A percentile compares a stretch with the other conserved stretches of the same genome.
Conservation (phyloP, 75 land plant species). For the Isoetes taiwanensis region DNA sequence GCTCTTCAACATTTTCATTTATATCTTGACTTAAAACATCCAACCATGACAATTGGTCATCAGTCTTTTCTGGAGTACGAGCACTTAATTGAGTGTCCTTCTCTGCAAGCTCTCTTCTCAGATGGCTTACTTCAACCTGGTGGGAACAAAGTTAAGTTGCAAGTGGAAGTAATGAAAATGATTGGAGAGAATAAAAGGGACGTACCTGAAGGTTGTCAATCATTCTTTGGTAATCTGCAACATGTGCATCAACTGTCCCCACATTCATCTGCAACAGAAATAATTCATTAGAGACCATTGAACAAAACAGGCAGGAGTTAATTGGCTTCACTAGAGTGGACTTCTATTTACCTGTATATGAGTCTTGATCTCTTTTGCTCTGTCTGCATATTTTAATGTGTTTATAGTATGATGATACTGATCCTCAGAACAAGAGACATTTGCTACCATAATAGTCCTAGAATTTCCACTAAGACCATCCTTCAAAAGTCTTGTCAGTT, state of each 20-base stretch:
- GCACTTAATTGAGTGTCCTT: slow-evolving; percentile 67
- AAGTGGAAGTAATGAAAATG: not conserved
- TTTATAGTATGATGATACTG: slow-evolving; percentile 95
- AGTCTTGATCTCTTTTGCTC: slow-evolving; percentile 94
- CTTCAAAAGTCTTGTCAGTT: slow-evolving; percentile 84
- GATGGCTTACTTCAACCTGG: slow-evolving; percentile 65
- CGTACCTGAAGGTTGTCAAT: slow-evolving; percentile 90
- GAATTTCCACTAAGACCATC: slow-evolving; percentile 98
- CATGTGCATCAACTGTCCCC: slow-evolving; percentile 81
- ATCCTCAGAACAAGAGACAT: slow-evolving; percentile 69
- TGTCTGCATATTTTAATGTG: slow-evolving; percentile 93
- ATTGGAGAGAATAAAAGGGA: not conserved
- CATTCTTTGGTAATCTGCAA: slow-evolving; percentile 86
- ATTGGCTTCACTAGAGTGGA: too few species aligned
- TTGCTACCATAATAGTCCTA: slow-evolving; percentile 91
- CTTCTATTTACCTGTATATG: slow-evolving; percentile 64
- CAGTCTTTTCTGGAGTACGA: slow-evolving; percentile 47
- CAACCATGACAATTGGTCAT: slow-evolving; percentile 84
- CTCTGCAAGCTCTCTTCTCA: slow-evolving; percentile 68
- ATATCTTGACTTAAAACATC: slow-evolving; percentile 68
- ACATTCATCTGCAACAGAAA: slow-evolving; percentile 62
- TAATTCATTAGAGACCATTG: not conserved
- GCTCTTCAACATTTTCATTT: slow-evolving; percentile 88
- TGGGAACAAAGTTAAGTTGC: not conserved
- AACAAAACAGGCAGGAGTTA: too few species aligned